Evolutionary conservation across 2,329 filamentous ascomycete species (phyloP).

Genomic region (Pseudovirgaria hyperparasitica): DNA sequence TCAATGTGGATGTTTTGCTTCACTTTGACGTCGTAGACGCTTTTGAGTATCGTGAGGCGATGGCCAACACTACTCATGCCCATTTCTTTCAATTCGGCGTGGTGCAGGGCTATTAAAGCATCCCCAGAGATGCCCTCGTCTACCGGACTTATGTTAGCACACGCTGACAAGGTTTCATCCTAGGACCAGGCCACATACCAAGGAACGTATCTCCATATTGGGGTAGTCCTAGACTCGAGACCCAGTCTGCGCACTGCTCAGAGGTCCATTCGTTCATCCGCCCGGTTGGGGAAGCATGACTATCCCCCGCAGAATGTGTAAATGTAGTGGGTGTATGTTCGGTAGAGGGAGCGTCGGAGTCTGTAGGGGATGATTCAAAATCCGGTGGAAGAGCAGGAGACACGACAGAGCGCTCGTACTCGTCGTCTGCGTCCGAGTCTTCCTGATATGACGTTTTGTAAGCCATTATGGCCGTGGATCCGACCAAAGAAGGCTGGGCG

Average conservation of each 20-base stretch:
- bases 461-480: slow-evolving; percentile 15
- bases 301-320: slow-evolving; percentile 47
- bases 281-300: slow-evolving; percentile 57
- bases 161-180: neutral
- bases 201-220: slow-evolving; percentile 77
- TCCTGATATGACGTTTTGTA: slow-evolving; percentile 52
- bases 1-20: slow-evolving; percentile 86
- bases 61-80: slow-evolving; percentile 87
- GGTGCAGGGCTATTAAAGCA: slow-evolving; percentile 73
- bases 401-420: slow-evolving; percentile 64
- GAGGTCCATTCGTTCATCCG: slow-evolving; percentile 70
- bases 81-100: slow-evolving; percentile 92
- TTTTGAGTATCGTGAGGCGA: slow-evolving; percentile 86
- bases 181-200: slow-evolving; percentile 44
- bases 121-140: slow-evolving; percentile 94
- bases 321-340: slow-evolving; percentile 75
- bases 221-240: slow-evolving; percentile 62
- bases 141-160: slow-evolving; percentile 25
- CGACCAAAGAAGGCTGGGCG: slow-evolving; percentile 3
- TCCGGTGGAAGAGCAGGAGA: slow-evolving; percentile 53
- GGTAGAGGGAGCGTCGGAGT: slow-evolving; percentile 55
- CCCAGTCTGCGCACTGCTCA: slow-evolving; percentile 83
- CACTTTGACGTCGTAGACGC: slow-evolving; percentile 91
- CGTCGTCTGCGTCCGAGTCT: slow-evolving; percentile 68
- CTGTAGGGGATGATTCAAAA: slow-evolving; percentile 56